A percentile compares a stretch with the other conserved stretches of the same genome.
Conservation (phyloP, 108 stramenopile species). For the Ochromonas danica region DNA sequence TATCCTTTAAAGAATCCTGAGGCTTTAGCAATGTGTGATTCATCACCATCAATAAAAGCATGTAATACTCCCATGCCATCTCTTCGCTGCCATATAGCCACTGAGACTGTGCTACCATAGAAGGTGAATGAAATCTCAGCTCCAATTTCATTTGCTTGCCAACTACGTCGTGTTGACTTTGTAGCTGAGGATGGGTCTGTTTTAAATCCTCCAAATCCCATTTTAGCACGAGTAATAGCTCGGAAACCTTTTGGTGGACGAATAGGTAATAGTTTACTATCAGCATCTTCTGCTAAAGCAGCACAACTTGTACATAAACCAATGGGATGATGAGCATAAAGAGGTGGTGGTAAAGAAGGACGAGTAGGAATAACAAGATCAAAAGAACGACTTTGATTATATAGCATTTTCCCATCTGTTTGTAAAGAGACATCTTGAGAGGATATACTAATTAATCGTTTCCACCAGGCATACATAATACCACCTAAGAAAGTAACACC, state of each 20-base stretch:
- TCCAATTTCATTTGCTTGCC: constrained; percentile 10
- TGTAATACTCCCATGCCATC: constrained; percentile 20
- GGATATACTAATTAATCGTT: neutral
- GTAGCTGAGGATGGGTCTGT: neutral
- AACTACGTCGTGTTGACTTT: neutral
- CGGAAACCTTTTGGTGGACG: neutral
- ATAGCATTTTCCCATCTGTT: neutral
- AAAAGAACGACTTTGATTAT: neutral
- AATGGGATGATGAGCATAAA: neutral
- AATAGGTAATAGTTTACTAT: neutral
- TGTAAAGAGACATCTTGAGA: neutral
- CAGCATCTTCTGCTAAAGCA: constrained; percentile 19
- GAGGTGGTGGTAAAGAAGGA: neutral
- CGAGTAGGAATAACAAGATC: neutral
- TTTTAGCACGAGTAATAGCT: constrained; percentile 3
- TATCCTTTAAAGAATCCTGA: constrained; percentile 12
- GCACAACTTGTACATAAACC: constrained; percentile 1
- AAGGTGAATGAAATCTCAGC: neutral
- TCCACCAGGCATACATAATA: constrained; percentile 24
- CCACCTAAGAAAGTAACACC: neutral
- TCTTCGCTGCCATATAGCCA: constrained; percentile 10
- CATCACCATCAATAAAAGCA: constrained; percentile 18
- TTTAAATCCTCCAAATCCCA: constrained; percentile 20
- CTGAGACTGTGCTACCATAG: neutral
- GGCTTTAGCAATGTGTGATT: constrained; percentile 1